Evolutionary conservation across 202 grass and related monocot genomes (phyloP), one percentile per base, ranked within the genome.

Genomic region (Schoenoplectus tabernaemontani): DNA sequence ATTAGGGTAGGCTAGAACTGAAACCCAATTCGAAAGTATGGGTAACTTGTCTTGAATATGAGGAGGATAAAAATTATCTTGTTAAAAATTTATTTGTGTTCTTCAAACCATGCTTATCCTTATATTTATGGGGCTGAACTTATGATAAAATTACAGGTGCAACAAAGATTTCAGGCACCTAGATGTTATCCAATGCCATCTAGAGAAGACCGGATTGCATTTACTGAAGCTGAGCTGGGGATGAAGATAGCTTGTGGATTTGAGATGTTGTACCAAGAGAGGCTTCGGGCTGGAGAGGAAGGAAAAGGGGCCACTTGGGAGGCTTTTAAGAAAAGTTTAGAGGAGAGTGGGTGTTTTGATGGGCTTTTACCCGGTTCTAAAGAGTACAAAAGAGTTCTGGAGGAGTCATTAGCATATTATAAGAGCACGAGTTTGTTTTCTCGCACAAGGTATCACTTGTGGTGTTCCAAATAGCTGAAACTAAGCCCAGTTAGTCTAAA

Each of bases 251-350:
- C 91, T 1, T 98, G 91, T 1, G 95, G 95, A 34, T 90, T 98
- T 57, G 95, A 98, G 85, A 98, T 95, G 95, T 92, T 98, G 87
- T 98, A 98, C 26, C 91, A 98, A 87, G 91, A 90, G 73, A 98
- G 91, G 71, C 50, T 36, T 32, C 72, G 47, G 5, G 73, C 90
- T 71, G 87, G 69, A 10, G 37, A 63, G 77, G 84, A 92, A 95
- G 91, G 89, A 9, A 94, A 78, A 82, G 88, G 89, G 23, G 85
- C 87, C 81, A 90, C 95, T 9, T 98, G 91, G 95, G 89, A 94
- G 71, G 86, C 85, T 78, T 98, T 92, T 76, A 85, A 61, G 83
- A 86, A 87, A 83, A 94, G 78, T 70, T 84, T 98, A 61, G 95
- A 98, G 83, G 76, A 77, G 2, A 59, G 86, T 46, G 91, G 95